Base-by-base conservation (phyloP, 805 yeast species). In the Sugiyamaella floridensis region DNA sequence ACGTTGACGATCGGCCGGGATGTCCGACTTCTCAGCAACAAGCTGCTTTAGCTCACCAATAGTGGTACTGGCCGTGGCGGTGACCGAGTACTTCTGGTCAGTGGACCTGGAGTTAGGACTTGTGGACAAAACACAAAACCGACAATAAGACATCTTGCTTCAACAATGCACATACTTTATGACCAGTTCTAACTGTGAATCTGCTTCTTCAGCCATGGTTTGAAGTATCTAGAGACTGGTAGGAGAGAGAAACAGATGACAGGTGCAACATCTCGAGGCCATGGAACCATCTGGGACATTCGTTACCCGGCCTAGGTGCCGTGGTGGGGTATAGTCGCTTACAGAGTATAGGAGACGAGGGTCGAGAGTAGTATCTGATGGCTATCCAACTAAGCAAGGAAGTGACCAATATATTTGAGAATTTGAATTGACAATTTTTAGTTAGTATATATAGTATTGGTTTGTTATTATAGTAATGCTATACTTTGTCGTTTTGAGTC, bases 1-100 rank as follows among this genome's bases (percentile, higher is more conserved):
- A 54, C 98, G 78, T 71, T 90, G 98, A 55, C 85, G 79, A n/a
- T 77, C 85, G 1, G 80, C 81, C 4, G 95, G 84, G 44, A 89
- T 75, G 19, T 80, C 83, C 5, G 89, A 70, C 54, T 75, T 77
- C 18, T 74, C 72, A 22, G 82, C 82, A 49, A 92, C 75, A 58
- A 73, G 73, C 40, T 76, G 76, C 69, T 92, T 92, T 59, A 92
- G 76, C 55, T 83, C 86, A 19, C 74, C 71, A 34, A 92, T 81
- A 1, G 90, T 81, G 45, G 75, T 66, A 14, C 76, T 58, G 0
- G 80, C 67, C 16, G 77, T 73, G 28, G 86, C 76, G 4, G 75
- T 65, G 48, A 89, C 76, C 47, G 83, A 81, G 73, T 84, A 84
- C 69, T 87, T 88, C 69, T 83, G 80, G 66, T 88, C 96, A 4